Evolutionary conservation across 2,329 filamentous ascomycete species (phyloP).

Genomic region (Colletotrichum sp.): DNA sequence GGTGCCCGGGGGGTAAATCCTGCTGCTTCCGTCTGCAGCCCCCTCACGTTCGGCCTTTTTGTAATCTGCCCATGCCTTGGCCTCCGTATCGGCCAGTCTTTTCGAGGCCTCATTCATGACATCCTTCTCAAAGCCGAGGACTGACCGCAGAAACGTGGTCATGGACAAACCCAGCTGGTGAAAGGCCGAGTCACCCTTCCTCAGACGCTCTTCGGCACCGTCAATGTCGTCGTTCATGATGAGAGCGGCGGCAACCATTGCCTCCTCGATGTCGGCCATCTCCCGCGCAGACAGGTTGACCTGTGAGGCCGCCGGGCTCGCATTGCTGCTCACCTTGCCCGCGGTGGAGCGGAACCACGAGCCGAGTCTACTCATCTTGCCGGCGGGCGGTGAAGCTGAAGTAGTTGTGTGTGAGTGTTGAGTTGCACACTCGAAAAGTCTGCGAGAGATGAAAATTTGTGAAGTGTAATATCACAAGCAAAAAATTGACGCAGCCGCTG

Average conservation of each 20-base stretch:
- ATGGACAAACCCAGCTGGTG: constrained; percentile 85
- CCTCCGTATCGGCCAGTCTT: constrained; percentile 77
- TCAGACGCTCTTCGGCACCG: constrained; percentile 75
- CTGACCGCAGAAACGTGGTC: constrained; percentile 82
- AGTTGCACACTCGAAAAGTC: not conserved
- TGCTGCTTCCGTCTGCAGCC: constrained; percentile 27
- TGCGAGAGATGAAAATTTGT: not conserved
- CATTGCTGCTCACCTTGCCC: constrained; percentile 35
- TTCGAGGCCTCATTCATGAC: constrained; percentile 83
- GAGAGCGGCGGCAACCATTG: constrained; percentile 68
- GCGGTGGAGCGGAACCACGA: constrained; percentile 55
- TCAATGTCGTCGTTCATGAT: constrained; percentile 93
- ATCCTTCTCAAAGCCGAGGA: constrained; percentile 90
- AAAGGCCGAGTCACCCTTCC: constrained; percentile 80
- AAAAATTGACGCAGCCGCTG: not conserved
- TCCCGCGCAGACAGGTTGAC: constrained; percentile 43
- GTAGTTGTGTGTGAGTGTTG: not conserved
- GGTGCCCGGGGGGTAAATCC: constrained; percentile 79
- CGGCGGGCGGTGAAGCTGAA: not conserved
- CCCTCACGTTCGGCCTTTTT: constrained; percentile 65
- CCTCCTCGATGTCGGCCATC: constrained; percentile 61
- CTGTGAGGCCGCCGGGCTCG: constrained; percentile 33
- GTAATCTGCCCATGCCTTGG: constrained; percentile 76
- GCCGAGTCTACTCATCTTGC: constrained; percentile 50
- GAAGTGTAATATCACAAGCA: not conserved